Percentiles rank a stretch among this genome's conserved stretches.
Evolutionary conservation across 2,329 filamentous ascomycete genomes (phyloP).

Genomic region (Colletotrichum endophyticum): DNA sequence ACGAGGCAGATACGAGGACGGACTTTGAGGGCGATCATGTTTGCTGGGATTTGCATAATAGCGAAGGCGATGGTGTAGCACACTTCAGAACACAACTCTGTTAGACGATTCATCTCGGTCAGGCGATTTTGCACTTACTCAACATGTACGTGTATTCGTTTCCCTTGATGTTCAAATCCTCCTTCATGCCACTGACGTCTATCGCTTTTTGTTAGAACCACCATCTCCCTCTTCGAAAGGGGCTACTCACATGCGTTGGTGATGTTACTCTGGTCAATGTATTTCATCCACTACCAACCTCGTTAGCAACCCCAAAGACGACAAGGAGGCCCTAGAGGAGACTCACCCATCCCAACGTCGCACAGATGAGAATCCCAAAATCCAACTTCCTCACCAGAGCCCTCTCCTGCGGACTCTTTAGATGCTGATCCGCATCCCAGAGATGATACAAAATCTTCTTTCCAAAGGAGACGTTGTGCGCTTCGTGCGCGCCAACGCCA

Average conservation of each 20-base stretch:
- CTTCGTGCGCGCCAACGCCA: background rate
- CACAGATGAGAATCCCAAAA: background rate
- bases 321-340: accelerated
- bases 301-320: background rate
- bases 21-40: slow-evolving; percentile 67
- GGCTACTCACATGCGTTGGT: background rate
- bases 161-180: background rate
- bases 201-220: background rate
- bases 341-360: background rate
- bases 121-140: background rate
- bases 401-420: background rate
- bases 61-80: slow-evolving; percentile 61
- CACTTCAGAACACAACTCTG: background rate
- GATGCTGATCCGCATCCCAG: background rate
- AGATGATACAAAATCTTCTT: slow-evolving; percentile 1
- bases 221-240: background rate
- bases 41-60: slow-evolving; percentile 69
- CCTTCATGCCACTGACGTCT: slow-evolving; percentile 3
- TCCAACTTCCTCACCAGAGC: slow-evolving; percentile 2
- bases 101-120: background rate
- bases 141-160: slow-evolving; percentile 10
- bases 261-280: slow-evolving; percentile 7
- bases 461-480: background rate
- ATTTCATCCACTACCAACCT: background rate
- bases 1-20: slow-evolving; percentile 69